Evolutionary conservation across 179 eudicot species (phyloP), one percentile per base, ranked within the genome.

Genomic region (Vitellaria paradoxa): DNA sequence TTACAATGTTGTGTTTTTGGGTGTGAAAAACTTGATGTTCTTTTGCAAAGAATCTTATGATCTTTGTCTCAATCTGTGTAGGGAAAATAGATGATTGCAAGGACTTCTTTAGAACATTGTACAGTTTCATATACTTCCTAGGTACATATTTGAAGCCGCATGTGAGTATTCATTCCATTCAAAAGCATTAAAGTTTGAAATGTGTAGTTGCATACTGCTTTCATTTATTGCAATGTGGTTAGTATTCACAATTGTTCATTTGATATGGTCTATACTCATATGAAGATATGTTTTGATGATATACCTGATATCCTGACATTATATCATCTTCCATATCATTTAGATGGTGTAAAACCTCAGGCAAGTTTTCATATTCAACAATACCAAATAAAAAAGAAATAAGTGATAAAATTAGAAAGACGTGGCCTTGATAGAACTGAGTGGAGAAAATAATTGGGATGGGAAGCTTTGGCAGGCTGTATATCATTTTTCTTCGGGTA

Each of bases 61-160:
- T 45, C 76, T 62, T 57, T 20, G 0, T 15, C 75, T 81, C 64
- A 65, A 61, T 77, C 42, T 53, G 30, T 85, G 86, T 97, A 95
- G 99, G 99, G 67, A 89, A 86, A 18, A 30, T 90, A 47, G 93
- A 93, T 73, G 93, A 82, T 13, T 81, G 87, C 74, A 95, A 93
- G 83, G 89, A 93, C 21, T 88, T 93, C 79, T 90, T 87, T 82
- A 73, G 90, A 85, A 85, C 82, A 23, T 40, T 88, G 30, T 95
- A 93, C 85, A 84, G 87, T 65, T 91, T 87, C 79, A 86, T 93
- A 24, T 95, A 95, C 86, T 70, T 84, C 49, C 78, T 93, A 78
- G 95, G 97, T 69, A 93, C 97, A 78, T 93, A 89, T 84, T 75
- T 91, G 89, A 95, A 95, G 87, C 99, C 99, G 78, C 88, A 95